Evolutionary conservation across 495 filamentous ascomycete species (phyloP).

Genomic region (Penicillium psychrofluorescens): DNA sequence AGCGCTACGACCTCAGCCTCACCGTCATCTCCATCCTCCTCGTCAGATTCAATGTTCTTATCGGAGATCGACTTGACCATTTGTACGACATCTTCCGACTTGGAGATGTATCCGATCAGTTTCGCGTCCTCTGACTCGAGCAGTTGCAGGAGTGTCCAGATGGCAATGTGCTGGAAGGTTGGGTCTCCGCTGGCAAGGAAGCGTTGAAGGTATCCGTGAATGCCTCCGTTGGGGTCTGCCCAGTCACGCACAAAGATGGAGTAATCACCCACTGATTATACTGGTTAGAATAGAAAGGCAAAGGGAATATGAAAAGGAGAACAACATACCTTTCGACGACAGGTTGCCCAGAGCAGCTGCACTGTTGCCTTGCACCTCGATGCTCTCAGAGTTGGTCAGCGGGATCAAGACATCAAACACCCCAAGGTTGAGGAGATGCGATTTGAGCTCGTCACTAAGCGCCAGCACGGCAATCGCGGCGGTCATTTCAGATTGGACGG

Average conservation of each 20-base stretch:
- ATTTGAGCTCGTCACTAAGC: slow-evolving; percentile 90
- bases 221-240: slow-evolving; percentile 85
- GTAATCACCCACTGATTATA: slow-evolving; percentile 77
- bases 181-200: slow-evolving; percentile 92
- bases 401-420: slow-evolving; percentile 97
- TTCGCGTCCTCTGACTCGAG: slow-evolving; percentile 88
- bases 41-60: slow-evolving; percentile 82
- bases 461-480: slow-evolving; percentile 97
- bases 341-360: slow-evolving; percentile 92
- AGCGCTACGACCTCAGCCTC: slow-evolving; percentile 93
- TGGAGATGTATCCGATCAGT: slow-evolving; percentile 74
- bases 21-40: slow-evolving; percentile 81
- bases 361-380: slow-evolving; percentile 97
- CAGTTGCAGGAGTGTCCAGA: slow-evolving; percentile 94
- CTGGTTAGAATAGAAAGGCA: slow-evolving; percentile 8
- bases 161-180: slow-evolving; percentile 98
- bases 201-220: slow-evolving; percentile 87
- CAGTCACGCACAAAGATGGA: slow-evolving; percentile 91
- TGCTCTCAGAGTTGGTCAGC: slow-evolving; percentile 86
- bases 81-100: slow-evolving; percentile 79
- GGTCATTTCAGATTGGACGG: slow-evolving; percentile 98
- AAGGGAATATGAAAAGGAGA: neutral
- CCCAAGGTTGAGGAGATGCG: slow-evolving; percentile 81
- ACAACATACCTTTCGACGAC: slow-evolving; percentile 80
- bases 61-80: slow-evolving; percentile 89